Evolutionary conservation across 495 filamentous ascomycete genomes (phyloP).

Genomic region (Annulohypoxylon stygium): DNA sequence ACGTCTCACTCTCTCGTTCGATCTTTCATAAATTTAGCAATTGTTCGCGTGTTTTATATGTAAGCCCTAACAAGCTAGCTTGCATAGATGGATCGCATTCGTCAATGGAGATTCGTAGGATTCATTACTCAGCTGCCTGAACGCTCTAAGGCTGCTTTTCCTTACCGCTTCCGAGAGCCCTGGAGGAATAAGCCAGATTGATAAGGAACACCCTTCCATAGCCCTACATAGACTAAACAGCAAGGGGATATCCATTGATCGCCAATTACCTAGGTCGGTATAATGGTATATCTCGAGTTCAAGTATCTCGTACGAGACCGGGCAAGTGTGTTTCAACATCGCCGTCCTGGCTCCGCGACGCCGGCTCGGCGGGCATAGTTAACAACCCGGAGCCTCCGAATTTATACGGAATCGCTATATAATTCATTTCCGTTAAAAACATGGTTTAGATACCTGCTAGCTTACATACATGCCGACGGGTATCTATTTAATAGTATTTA

Average conservation of each 20-base stretch:
- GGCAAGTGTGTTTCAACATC: not conserved
- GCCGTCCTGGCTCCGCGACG: conserved; percentile 21
- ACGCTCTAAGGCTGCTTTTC: too few species aligned
- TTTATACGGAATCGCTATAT: conserved; percentile 7
- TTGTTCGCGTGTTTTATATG: conserved; percentile 11
- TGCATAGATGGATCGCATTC: conserved; percentile 14
- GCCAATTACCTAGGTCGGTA: not conserved
- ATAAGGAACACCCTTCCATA: not conserved
- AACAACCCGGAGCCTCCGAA: conserved; percentile 26
- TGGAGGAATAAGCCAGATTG: conserved; percentile 12
- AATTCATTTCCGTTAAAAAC: conserved; percentile 11
- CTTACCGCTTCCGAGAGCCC: not conserved
- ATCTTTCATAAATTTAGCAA: conserved; percentile 17
- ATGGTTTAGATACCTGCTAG: not conserved
- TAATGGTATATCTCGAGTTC: not conserved
- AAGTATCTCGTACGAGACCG: not conserved
- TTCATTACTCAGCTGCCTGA: conserved; percentile 12
- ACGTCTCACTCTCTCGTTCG: conserved; percentile 8
- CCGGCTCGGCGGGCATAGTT: conserved; percentile 16
- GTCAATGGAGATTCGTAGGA: conserved; percentile 14
- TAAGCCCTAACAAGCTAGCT: conserved; percentile 1
- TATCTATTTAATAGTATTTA: not conserved
- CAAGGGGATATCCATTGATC: not conserved
- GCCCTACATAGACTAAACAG: not conserved
- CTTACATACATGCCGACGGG: not conserved